Base-by-base conservation (phyloP, 768 basidiomycete species). In the Tephrocybe sp. region DNA sequence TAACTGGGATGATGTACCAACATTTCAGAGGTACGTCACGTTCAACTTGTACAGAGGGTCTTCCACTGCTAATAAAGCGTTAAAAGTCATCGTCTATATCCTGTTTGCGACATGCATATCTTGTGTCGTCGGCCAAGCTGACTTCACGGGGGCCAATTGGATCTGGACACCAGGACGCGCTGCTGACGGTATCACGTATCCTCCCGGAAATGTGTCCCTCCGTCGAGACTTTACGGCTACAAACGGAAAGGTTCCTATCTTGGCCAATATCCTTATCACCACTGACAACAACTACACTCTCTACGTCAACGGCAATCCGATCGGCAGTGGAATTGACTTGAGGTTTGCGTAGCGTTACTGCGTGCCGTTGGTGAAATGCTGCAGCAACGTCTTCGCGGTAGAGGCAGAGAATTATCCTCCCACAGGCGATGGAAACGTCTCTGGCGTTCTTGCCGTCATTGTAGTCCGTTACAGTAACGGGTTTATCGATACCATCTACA, bases 311-410 rank as follows among this genome's bases (percentile, higher is more conserved):
- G 67, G 68, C 3, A 45, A 43, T 9, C 2, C 47, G 36, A 53
- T 69, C 12, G 69, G 67, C 11, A 51, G 49, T 0, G 60, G 60
- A 1, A 28, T 28, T 28, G 44, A 61, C 25, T 64, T 52, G 46
- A 37, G 21, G 8, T 21, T 42, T 8, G 59, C 68, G 0, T 55
- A 68, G 18, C 49, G 56, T 9, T 69, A 66, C 49, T 68, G 64
- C 24, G 64, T 68, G 15, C 52, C 58, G 13, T 58, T 70, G 31
- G 51, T 37, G 1, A 47, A 64, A 1, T 44, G 49, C 6, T 61
- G 60, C n/a, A n/a, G n/a, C 54, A 72, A 70, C 37, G 63, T 66
- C 38, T 69, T 72, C 35, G 67, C 70, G 7, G 59, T 69, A 8
- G 54, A 60, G 5, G 67, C 56, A 9, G 40, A 40, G 38, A 58